phyloP scores from a whole-genome alignment of 163 green algal genomes.

The Volvox carteri region DNA sequence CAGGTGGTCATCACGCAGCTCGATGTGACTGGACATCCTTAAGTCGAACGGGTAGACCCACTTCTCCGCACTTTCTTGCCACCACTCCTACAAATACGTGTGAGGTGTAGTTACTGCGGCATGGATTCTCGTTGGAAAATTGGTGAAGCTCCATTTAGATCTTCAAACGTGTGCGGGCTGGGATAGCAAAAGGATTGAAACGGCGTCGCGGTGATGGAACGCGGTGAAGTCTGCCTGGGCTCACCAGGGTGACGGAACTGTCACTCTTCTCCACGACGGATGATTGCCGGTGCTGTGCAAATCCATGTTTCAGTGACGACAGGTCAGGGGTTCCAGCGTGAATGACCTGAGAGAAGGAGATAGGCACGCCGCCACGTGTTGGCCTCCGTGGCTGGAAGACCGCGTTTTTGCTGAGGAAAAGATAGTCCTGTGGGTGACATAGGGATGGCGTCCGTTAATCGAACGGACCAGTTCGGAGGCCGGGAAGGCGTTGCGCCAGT shows the following conservation, averaged over 20 bases:
- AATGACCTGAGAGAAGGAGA: slow-evolving; percentile 91
- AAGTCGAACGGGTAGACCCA: slow-evolving; percentile 62
- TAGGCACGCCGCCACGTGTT: slow-evolving; percentile 86
- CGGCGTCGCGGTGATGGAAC: too few relatives aligned
- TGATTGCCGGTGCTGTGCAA: slow-evolving; percentile 88
- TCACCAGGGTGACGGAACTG: slow-evolving; percentile 66
- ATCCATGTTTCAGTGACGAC: slow-evolving; percentile 95
- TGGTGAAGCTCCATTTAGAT: too few relatives aligned
- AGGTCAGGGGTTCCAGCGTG: slow-evolving; percentile 80
- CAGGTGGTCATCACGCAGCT: slow-evolving; percentile 67
- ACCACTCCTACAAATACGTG: too few relatives aligned
- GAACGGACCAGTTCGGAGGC: too few relatives aligned
- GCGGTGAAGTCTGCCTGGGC: too few relatives aligned
- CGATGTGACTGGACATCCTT: slow-evolving; percentile 66
- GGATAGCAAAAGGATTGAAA: too few relatives aligned
- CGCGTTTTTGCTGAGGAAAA: slow-evolving; percentile 85
- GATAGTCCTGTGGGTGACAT: slow-evolving; percentile 66
- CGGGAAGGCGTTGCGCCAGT: not conserved
- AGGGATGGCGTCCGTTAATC: too few relatives aligned
- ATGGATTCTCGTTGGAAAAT: too few relatives aligned
- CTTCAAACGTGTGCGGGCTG: too few relatives aligned
- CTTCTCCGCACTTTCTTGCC: slow-evolving; percentile 56
- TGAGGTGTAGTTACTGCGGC: too few relatives aligned
- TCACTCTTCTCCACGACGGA: slow-evolving; percentile 43
- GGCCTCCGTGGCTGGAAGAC: slow-evolving; percentile 91